These are phyloP conservation scores for Kwoniella europaea DNA, from an alignment of 768 basidiomycete species.

Conservation along the genomic window DNA sequence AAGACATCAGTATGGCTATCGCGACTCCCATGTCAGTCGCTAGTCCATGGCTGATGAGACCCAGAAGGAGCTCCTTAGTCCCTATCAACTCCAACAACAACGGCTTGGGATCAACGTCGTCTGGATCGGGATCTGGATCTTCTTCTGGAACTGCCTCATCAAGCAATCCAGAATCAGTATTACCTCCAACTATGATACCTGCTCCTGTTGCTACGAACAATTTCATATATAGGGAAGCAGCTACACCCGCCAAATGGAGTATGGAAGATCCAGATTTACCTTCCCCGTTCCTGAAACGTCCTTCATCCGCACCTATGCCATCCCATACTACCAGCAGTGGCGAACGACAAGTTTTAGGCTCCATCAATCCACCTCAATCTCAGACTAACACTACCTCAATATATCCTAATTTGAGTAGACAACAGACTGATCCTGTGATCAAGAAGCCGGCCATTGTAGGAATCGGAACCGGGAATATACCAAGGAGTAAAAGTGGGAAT, in stretches of 20 bases:
- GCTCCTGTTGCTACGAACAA: conserved; percentile 29
- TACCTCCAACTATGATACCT: conserved; percentile 42
- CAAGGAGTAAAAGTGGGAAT: conserved; percentile 38
- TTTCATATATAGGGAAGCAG: conserved; percentile 47
- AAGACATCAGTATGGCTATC: conserved; percentile 54
- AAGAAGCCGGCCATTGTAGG: not conserved
- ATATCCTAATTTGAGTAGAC: conserved; percentile 2
- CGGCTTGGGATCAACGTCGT: not conserved
- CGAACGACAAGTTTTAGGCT: conserved; percentile 26
- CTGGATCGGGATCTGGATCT: conserved; percentile 10
- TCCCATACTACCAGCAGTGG: not conserved
- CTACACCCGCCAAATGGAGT: conserved; percentile 56
- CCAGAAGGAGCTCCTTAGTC: conserved; percentile 24
- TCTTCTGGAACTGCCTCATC: conserved; percentile 6
- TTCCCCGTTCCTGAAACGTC: conserved; percentile 49
- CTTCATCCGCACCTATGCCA: conserved; percentile 18
- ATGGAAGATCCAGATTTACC: conserved; percentile 54
- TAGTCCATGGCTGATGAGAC: conserved; percentile 30
- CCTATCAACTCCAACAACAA: conserved; percentile 1
- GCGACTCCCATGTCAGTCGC: conserved; percentile 29
- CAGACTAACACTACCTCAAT: not conserved
- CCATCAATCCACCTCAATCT: conserved; percentile 28
- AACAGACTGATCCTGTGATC: not conserved
- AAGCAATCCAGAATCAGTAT: conserved; percentile 1
- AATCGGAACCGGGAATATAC: conserved; percentile 11